Evolutionary conservation across 495 filamentous ascomycete genomes (phyloP).

Genomic region (Trichoderma asperelloides): DNA sequence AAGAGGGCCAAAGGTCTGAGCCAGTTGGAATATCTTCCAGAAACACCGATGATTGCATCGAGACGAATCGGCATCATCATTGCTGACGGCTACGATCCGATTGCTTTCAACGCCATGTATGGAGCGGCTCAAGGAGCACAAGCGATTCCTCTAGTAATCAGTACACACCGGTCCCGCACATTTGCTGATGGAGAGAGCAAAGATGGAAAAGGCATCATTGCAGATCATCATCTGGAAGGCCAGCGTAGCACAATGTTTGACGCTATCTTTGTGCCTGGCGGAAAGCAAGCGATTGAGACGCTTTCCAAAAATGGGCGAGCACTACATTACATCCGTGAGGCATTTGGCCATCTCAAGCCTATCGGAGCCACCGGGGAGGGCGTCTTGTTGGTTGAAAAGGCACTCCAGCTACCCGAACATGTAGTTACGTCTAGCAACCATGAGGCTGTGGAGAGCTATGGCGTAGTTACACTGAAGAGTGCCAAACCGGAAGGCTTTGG

Average conservation of each 20-base stretch:
- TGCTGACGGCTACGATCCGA: constrained; percentile 69
- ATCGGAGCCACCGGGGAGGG: constrained; percentile 68
- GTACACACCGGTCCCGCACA: constrained; percentile 49
- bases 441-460: constrained; percentile 56
- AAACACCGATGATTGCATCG: constrained; percentile 55
- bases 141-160: constrained; percentile 67
- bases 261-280: constrained; percentile 71
- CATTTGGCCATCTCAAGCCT: constrained; percentile 71
- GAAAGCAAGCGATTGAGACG: constrained; percentile 47
- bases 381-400: constrained; percentile 52
- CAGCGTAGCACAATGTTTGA: constrained; percentile 84
- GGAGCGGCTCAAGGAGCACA: constrained; percentile 49
- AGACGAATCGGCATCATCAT: constrained; percentile 72
- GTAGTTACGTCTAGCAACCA: constrained; percentile 37
- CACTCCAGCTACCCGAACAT: constrained; percentile 43
- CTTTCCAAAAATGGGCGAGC: constrained; percentile 67
- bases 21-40: constrained; percentile 57
- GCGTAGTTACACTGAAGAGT: constrained; percentile 54
- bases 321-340: constrained; percentile 75
- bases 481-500: constrained; percentile 43
- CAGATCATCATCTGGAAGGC: constrained; percentile 76
- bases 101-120: constrained; percentile 55
- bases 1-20: constrained; percentile 54
- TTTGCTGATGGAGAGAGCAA: constrained; percentile 45
- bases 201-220: constrained; percentile 45